Conservation (phyloP, 164 flowering plant species). For the Berberis vulgaris region DNA sequence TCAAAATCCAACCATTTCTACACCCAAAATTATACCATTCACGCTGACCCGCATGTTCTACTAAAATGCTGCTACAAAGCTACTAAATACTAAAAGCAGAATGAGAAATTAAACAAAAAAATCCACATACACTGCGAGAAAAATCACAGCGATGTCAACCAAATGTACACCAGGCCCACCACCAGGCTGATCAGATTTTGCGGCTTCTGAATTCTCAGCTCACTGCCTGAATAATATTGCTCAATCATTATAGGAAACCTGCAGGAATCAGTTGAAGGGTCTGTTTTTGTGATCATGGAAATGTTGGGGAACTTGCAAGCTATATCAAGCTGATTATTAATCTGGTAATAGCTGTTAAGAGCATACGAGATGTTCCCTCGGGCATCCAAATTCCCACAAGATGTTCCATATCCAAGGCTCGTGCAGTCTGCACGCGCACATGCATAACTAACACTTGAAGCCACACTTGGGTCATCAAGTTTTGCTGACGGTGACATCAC, state of each 20-base stretch:
- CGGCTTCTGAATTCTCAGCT: conserved; percentile 8
- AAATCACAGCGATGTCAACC: conserved; percentile 19
- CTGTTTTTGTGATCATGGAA: conserved; percentile 33
- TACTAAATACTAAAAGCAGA: too few relatives aligned
- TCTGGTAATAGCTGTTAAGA: conserved; percentile 77
- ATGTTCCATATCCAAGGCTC: conserved; percentile 63
- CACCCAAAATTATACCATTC: too few relatives aligned
- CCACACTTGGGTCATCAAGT: conserved; percentile 47
- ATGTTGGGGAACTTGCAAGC: conserved; percentile 66
- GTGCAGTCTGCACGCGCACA: conserved; percentile 75
- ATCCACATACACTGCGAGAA: neutral
- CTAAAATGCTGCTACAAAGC: too few relatives aligned
- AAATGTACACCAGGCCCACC: conserved; percentile 11
- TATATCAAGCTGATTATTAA: conserved; percentile 42
- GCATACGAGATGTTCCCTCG: conserved; percentile 81
- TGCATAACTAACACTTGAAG: conserved; percentile 69
- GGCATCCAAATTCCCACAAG: conserved; percentile 51
- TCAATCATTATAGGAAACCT: conserved; percentile 55
- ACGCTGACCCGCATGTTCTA: too few relatives aligned
- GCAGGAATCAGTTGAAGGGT: conserved; percentile 57
- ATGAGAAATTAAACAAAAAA: too few relatives aligned
- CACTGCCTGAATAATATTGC: conserved; percentile 30
- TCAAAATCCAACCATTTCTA: too few relatives aligned
- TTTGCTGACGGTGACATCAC: conserved; percentile 46
- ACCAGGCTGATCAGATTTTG: conserved; percentile 8